Evolutionary conservation across 805 yeast genomes (phyloP), one percentile per base, ranked within the genome.

Genomic region (Alloascoidea africana): DNA sequence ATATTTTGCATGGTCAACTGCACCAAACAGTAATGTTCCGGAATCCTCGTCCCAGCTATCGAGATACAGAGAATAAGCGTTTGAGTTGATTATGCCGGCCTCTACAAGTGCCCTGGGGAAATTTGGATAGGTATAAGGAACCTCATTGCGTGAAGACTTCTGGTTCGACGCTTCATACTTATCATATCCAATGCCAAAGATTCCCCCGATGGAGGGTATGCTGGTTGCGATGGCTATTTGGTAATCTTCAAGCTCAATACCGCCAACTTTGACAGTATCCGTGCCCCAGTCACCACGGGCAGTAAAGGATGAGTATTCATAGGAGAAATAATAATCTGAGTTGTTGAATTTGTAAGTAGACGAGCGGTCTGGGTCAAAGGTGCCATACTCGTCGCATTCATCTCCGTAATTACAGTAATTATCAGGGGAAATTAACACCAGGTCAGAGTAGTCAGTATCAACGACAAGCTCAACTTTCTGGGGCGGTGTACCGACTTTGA

Each of bases 1-100:
- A 46, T 55, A 64, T 46, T 63, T 64, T 16, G 58, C 54, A 15
- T 55, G 53, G 47, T 65, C 70, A 35, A 63, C 47, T 14, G 65
- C 70, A 14, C 70, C 70, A 42, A 64, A 65, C 35, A 66, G 50
- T n/a, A 65, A 41, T 3, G 53, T 38, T 11, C 70, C 70, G 4
- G 48, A 18, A 14, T 35, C 33, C 4, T 63, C 49, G 4, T 50
- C 39, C 3, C 46, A 39, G n/a, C 53, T 51, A 42, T 62, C 57
- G 44, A 68, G 55, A 53, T 59, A 69, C 40, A 70, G 53, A 17
- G 75, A 68, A 53, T 66, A 70, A 11, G 67, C 61, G 14, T 46
- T 48, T 34, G 54, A 51, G 30, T 50, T 45, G 43, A 67, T 69
- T 33, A 53, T 36, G 11, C 75, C 75, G 32, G 58, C 57, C 4